phyloP scores from a whole-genome alignment of 1,284 basidiomycete genomes.

The Prillingera fragicola region DNA sequence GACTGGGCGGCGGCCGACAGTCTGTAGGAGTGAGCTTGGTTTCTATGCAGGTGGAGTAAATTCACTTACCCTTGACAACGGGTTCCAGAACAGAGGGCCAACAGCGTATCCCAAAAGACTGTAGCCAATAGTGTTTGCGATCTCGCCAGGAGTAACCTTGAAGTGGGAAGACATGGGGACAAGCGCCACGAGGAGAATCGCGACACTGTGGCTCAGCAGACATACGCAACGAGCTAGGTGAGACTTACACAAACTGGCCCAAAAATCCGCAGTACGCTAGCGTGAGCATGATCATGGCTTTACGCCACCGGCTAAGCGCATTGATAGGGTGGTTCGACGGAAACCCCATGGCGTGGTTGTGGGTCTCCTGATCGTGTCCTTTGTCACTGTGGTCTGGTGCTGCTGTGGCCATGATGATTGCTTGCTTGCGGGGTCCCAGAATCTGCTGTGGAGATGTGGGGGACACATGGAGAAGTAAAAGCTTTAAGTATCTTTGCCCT shows the following conservation, averaged over 20 bases:
- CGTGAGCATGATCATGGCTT: slow-evolving; percentile 34
- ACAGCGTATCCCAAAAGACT: slow-evolving; percentile 44
- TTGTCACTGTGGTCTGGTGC: no score
- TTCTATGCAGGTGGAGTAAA: no score
- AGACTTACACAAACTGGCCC: slow-evolving; percentile 31
- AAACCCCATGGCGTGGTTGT: no score
- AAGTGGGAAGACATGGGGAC: neutral
- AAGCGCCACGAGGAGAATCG: slow-evolving; percentile 18
- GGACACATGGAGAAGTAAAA: no score
- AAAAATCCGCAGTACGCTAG: slow-evolving; percentile 30
- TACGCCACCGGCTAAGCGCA: slow-evolving; percentile 28
- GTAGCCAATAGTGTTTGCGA: slow-evolving; percentile 44
- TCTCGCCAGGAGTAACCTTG: slow-evolving; percentile 24
- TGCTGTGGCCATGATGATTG: no score
- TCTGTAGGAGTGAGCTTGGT: slow-evolving; percentile 21
- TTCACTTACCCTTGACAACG: no score
- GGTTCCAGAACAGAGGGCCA: slow-evolving; percentile 40
- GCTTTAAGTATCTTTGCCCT: no score
- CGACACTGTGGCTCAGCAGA: slow-evolving; percentile 5
- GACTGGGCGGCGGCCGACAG: slow-evolving; percentile 38
- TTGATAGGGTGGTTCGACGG: slow-evolving; percentile 32
- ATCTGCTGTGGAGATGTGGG: no score
- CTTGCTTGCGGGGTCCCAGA: no score
- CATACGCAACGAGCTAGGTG: neutral
- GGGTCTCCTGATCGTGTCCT: no score